These are phyloP conservation scores for Lichtheimia hyalospora DNA, from an alignment of 371 early-diverging fungal genomes.

Conservation along the genomic window DNA sequence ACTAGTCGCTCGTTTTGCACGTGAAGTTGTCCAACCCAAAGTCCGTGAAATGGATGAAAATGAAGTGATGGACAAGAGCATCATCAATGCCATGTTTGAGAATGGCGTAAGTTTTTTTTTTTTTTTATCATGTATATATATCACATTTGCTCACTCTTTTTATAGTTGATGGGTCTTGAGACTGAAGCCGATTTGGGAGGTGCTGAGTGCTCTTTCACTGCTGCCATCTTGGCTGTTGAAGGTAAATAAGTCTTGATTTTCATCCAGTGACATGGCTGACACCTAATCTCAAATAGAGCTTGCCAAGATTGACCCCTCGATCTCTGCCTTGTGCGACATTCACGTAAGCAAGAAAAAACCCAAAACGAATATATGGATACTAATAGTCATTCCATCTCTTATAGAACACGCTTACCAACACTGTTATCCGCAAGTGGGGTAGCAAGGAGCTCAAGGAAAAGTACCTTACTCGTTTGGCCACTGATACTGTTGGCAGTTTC, in stretches of 20 bases:
- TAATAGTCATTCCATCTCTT: not conserved
- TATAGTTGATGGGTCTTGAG: conserved; percentile 95
- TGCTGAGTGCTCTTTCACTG: conserved; percentile 85
- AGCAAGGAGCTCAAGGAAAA: conserved; percentile 73
- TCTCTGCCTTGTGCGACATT: conserved; percentile 93
- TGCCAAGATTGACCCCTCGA: conserved; percentile 94
- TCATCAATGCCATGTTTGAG: conserved; percentile 89
- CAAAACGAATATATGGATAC: not conserved
- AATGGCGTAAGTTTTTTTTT: conserved; percentile 67
- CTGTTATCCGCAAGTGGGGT: conserved; percentile 87
- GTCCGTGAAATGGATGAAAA: conserved; percentile 94
- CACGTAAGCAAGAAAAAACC: conserved; percentile 56
- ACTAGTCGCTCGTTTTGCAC: conserved; percentile 85
- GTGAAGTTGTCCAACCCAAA: conserved; percentile 79
- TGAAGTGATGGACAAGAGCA: conserved; percentile 76
- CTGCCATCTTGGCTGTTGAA: conserved; percentile 90
- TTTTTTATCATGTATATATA: not conserved
- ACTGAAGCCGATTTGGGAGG: conserved; percentile 82
- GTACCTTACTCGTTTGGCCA: conserved; percentile 85
- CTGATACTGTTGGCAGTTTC: conserved; percentile 90
- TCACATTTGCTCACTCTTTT: not conserved
- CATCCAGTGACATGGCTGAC: not conserved
- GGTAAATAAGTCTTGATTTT: conserved; percentile 27
- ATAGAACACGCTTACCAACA: conserved; percentile 93
- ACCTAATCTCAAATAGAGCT: conserved; percentile 58